Evolutionary conservation across 202 grass and related monocot genomes (phyloP), one percentile per base, ranked within the genome.

Genomic region (Panicum hallii): DNA sequence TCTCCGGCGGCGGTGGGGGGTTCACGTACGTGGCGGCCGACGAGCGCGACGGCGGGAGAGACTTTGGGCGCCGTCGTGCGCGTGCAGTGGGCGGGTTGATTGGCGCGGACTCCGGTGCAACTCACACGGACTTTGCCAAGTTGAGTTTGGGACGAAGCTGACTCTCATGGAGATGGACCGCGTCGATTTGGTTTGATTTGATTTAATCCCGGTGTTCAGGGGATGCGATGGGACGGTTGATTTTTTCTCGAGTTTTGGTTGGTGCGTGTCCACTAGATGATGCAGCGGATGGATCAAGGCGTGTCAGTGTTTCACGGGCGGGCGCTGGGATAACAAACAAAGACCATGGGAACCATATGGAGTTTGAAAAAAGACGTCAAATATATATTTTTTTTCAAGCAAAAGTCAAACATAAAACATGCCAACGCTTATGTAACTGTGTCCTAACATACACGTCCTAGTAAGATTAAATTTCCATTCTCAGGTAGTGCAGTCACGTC

Each of bases 11-110:
- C 3, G 81, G 81, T 22, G 62, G 62, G 58, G 5, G 42, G 36
- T 32, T 55, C 62, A 20, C 50, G 82, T 84, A 30, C 82, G 82
- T 77, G 72, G 73, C 66, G 66, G 67, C 67, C 15, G 53, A 13
- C 66, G 66, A 82, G 36, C 72, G 72, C 47, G 71, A 75, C 60
- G 58, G 40, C 82, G 44, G 72, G 2, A 48, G 54, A 5, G 34
- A 20, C n/a, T 44, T n/a, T 44, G 22, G 34, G n/a, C 40, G 63
- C 5, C 17, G 26, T 5, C 52, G 36, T 36, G 64, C 64, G 14
- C 5, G 63, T 26, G 19, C 4, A 36, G 4, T 43, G 22, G 41
- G 23, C 2, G 44, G n/a, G 16, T 57, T 58, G 79, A 82, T 82
- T 70, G 79, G 7, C 79, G 79, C 34, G 34, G 1, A 3, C 34